These are phyloP conservation scores for Mortierella antarctica DNA, from an alignment of 192 early-diverging fungal genomes.

Conservation along the genomic window DNA sequence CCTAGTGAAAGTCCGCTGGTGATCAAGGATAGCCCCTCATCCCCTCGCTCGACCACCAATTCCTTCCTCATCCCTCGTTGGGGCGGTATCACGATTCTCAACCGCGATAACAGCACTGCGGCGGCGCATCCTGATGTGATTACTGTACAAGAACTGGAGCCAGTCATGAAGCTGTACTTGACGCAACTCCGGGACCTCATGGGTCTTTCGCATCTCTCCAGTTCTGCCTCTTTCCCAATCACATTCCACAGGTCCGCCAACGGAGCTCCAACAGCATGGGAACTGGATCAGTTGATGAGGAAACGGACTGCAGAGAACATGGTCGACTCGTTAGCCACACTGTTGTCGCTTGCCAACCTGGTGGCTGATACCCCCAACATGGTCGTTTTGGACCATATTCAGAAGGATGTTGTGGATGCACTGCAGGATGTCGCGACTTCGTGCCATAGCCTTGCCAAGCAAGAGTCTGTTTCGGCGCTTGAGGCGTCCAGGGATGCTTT, in stretches of 20 bases:
- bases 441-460: conserved; percentile 46
- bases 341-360: conserved; percentile 83
- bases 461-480: conserved; percentile 62
- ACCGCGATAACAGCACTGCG: conserved; percentile 56
- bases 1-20: conserved; percentile 73
- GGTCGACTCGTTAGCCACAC: conserved; percentile 76
- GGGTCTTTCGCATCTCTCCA: conserved; percentile 74
- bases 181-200: conserved; percentile 85
- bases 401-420: conserved; percentile 65
- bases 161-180: conserved; percentile 83
- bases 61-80: conserved; percentile 94
- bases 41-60: conserved; percentile 58
- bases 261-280: conserved; percentile 83
- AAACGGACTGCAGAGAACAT: conserved; percentile 78
- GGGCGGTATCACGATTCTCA: conserved; percentile 90
- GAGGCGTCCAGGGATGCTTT: conserved; percentile 72
- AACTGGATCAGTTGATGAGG: conserved; percentile 81
- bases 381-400: conserved; percentile 92
- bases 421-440: conserved; percentile 29
- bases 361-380: conserved; percentile 87
- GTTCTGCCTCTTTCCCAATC: conserved; percentile 21
- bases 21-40: conserved; percentile 69
- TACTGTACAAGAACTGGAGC: conserved; percentile 66
- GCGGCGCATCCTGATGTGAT: conserved; percentile 35
- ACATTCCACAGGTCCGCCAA: conserved; percentile 44